A percentile compares a stretch with the other conserved stretches of the same genome.
These are phyloP conservation scores for Murraya koenigii DNA, from an alignment of 345 rosid species.

Conservation along the genomic window DNA sequence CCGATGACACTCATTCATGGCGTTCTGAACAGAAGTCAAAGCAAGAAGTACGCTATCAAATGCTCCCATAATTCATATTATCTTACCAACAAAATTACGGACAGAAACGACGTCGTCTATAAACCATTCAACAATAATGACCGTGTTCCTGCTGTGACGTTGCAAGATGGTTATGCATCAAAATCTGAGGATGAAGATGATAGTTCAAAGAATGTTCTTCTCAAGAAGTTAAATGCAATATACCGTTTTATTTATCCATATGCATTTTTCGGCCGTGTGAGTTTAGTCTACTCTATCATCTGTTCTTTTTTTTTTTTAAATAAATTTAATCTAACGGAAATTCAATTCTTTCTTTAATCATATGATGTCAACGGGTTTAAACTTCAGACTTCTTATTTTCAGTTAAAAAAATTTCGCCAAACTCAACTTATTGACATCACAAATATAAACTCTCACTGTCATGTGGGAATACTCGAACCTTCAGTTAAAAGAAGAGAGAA, in stretches of 20 bases:
- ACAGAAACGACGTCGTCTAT: neutral
- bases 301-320: too few relatives aligned
- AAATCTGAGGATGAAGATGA: neutral
- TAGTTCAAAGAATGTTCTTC: neutral
- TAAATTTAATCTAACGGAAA: too few relatives aligned
- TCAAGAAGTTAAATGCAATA: neutral
- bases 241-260: slow-evolving; percentile 25
- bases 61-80: neutral
- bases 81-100: neutral
- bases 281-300: too few relatives aligned
- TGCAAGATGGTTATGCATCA: neutral
- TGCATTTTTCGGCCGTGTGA: too few relatives aligned
- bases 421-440: too few relatives aligned
- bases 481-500: too few relatives aligned
- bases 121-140: neutral
- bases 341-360: too few relatives aligned
- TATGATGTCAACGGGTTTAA: neutral
- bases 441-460: too few relatives aligned
- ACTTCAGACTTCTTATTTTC: too few relatives aligned
- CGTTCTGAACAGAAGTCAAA: neutral
- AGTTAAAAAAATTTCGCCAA: too few relatives aligned
- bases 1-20: neutral
- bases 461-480: too few relatives aligned
- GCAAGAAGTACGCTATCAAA: neutral
- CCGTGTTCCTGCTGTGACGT: neutral